Evolutionary conservation across 169 alveolate genomes (phyloP), one percentile per base, ranked within the genome.

Genomic region (Cryptosporidium xiaoi): DNA sequence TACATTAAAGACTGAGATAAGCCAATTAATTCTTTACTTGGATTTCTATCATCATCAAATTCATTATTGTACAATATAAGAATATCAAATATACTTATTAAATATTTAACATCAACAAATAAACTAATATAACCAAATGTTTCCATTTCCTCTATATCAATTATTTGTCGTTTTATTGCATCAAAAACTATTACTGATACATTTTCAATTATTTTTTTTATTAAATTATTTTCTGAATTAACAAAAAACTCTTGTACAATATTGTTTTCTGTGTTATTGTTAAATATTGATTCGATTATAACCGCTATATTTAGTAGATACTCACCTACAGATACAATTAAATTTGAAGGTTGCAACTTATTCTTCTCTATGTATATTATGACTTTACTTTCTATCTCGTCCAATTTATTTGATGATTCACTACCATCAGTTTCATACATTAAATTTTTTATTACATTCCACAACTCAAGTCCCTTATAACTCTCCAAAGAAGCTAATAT

Each of bases 281-380:
- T 60, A 31, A 53, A 60, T 3, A 40, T 77, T 24, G 87, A 77
- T 40, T 77, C 87, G 13, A 77, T 16, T 16, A 71, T 60, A 29
- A 77, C 87, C 0, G 44, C 87, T 29, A 77, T 77, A 77, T 62
- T 77, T 6, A 77, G 48, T 12, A 77, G 20, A 31, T 77, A 77
- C n/a, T 77, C 87, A 12, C 87, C 87, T n/a, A 62, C 34, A 40
- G 87, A 60, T 24, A 77, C 87, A 18, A 77, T 62, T 15, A 71
- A 40, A 58, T 40, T 29, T 20, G 51, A 77, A 2, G 87, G 87
- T 62, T 77, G 87, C 12, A 77, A 31, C 16, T 62, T 27, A 15
- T 33, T 44, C 13, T 62, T 48, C 15, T 62, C 64, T 24, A 62
- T 62, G 36, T 34, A n/a, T 3, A 56, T 29, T 13, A 62, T 60